Evolutionary conservation across 83 land plant genomes (phyloP).

Genomic region (Picea mariana): DNA sequence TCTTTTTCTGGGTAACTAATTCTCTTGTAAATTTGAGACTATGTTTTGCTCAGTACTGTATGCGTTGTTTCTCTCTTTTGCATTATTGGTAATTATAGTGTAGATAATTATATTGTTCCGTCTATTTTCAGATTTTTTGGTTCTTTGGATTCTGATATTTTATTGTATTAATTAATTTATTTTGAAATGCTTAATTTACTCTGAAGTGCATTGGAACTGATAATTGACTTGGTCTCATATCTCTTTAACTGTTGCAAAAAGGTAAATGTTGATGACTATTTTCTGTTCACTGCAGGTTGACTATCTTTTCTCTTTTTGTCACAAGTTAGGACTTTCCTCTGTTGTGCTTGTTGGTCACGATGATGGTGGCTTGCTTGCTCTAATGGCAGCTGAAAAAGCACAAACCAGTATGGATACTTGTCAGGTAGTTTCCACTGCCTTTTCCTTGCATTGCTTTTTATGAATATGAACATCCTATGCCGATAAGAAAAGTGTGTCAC

Average conservation of each 20-base stretch:
- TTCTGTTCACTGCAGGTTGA: conserved; percentile 35
- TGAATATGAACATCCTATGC: background rate
- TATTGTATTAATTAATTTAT: too few species aligned
- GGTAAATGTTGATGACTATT: background rate
- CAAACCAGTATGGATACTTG: conserved; percentile 18
- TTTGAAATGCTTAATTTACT: background rate
- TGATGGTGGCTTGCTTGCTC: conserved; percentile 52
- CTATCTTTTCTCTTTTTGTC: conserved; percentile 37
- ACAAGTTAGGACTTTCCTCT: conserved; percentile 31
- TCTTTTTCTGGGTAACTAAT: background rate
- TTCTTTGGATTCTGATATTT: background rate
- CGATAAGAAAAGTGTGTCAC: background rate
- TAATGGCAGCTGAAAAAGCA: conserved; percentile 52
- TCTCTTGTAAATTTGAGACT: background rate
- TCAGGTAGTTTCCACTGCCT: conserved; percentile 17
- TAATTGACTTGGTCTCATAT: background rate
- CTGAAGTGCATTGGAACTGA: background rate
- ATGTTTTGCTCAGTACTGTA: background rate
- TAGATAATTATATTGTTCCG: background rate
- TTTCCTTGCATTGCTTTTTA: background rate
- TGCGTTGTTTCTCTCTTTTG: background rate
- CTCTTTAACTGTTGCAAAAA: background rate
- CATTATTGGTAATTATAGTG: background rate
- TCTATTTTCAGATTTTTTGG: background rate
- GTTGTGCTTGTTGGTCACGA: conserved; percentile 57